These are phyloP conservation scores for Penicillium chermesinum DNA, from an alignment of 495 filamentous ascomycete genomes.

Conservation along the genomic window DNA sequence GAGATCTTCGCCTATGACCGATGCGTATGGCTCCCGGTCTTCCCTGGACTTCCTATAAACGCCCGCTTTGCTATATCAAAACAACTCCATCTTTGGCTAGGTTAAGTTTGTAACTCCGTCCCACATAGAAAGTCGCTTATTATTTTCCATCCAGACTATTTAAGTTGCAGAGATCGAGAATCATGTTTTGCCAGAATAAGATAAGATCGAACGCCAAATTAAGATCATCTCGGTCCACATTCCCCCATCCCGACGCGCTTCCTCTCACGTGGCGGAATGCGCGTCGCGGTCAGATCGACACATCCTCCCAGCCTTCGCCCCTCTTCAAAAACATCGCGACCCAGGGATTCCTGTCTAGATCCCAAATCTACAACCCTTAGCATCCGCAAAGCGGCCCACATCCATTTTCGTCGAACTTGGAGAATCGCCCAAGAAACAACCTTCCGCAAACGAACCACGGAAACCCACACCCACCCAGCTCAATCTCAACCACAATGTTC, in stretches of 20 bases:
- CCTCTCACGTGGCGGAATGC: conserved; percentile 16
- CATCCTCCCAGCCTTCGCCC: conserved; percentile 8
- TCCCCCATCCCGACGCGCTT: conserved; percentile 14
- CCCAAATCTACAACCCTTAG: conserved; percentile 1
- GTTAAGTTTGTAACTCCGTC: no score
- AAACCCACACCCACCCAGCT: conserved; percentile 11
- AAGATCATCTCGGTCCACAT: background rate
- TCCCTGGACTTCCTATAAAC: no score
- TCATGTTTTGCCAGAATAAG: no score
- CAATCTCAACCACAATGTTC: conserved; percentile 23
- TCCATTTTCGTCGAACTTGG: conserved; percentile 7
- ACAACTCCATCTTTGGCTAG: no score
- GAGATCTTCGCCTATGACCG: no score
- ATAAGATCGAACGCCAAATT: background rate
- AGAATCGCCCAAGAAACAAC: conserved; percentile 16
- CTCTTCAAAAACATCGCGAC: conserved; percentile 8
- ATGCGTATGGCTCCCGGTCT: no score
- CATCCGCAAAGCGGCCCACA: no score
- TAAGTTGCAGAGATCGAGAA: no score
- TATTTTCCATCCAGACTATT: no score
- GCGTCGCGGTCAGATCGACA: conserved; percentile 16
- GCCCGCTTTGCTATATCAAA: no score
- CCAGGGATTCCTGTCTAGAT: background rate
- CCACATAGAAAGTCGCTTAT: no score
- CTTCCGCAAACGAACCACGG: conserved; percentile 22